Evolutionary conservation across 106 monocot genomes (phyloP), one percentile per base, ranked within the genome.

Genomic region (Allium sativum): DNA sequence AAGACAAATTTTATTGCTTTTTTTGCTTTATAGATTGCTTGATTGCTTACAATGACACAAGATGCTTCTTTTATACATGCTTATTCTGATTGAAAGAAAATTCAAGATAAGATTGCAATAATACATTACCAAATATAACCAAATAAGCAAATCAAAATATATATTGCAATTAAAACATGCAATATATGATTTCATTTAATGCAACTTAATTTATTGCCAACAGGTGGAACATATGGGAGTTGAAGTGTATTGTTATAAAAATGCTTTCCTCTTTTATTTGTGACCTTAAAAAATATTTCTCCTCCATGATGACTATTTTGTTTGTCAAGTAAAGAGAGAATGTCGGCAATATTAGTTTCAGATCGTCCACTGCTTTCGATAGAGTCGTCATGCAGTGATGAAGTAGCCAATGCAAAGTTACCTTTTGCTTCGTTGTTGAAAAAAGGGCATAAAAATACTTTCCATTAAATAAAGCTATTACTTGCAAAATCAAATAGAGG

Each of bases 271-370:
- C 87, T 72, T 53, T 82, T 88, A 56, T 70, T 71, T 19, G 70
- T 66, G 44, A 55, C 64, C 55, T 74, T 81, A n/a, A 47, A 54
- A 54, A 61, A 80, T 76, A 14, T 88, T 50, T 56, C 73, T 52
- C 72, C 74, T 68, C 65, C 67, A 40, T 57, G 52, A 42, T 70
- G 69, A 53, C 66, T 78, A 57, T 79, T 82, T 59, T 83, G 85
- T 59, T 77, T 74, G 66, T 88, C 78, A 67, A 92, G 61, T 46
- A 92, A 74, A 52, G 85, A 74, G 48, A 98, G 73, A 74, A 92
- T 99, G 55, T 99, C 98, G 51, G 83, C 98, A 53, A 70, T 92
- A 70, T 81, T 92, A 54, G 88, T 71, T 40, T 93, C 88, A 67
- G 77, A 87, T 59, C 58, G 74, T 42, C 78, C 88, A 69, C 88